These are phyloP conservation scores for Botryosphaeria dothidea DNA, from an alignment of 2,329 filamentous ascomycete species.

Conservation along the genomic window DNA sequence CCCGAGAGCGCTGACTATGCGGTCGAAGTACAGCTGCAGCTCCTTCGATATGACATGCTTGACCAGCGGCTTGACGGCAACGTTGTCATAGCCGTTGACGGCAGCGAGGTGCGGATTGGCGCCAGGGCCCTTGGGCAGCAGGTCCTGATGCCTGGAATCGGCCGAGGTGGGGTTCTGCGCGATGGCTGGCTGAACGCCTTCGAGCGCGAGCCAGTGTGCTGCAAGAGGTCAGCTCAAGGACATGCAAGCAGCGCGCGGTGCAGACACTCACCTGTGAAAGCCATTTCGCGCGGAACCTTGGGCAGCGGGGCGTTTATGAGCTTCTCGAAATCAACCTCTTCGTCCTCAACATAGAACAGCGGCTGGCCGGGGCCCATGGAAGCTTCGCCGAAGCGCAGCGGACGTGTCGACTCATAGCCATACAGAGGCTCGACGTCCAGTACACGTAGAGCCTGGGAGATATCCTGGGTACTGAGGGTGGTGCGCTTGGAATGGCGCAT, in stretches of 20 bases:
- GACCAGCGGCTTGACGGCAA: slow-evolving; percentile 83
- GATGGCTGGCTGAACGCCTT: slow-evolving; percentile 95
- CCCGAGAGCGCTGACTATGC: slow-evolving; percentile 84
- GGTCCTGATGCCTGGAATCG: slow-evolving; percentile 80
- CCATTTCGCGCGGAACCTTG: slow-evolving; percentile 90
- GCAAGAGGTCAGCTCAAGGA: slow-evolving; percentile 21
- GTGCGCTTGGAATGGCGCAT: slow-evolving; percentile 92
- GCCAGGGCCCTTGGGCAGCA: slow-evolving; percentile 85
- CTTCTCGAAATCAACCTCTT: slow-evolving; percentile 98
- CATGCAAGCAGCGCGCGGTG: not conserved
- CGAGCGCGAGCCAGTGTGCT: slow-evolving; percentile 97
- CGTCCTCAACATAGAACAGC: slow-evolving; percentile 95
- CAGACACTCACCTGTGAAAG: slow-evolving; percentile 71
- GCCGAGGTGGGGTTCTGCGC: slow-evolving; percentile 90
- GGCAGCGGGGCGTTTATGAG: slow-evolving; percentile 94
- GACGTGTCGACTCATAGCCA: slow-evolving; percentile 90
- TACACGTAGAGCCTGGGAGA: slow-evolving; percentile 79
- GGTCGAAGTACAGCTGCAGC: slow-evolving; percentile 94
- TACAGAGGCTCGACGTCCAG: slow-evolving; percentile 94
- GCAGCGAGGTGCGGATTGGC: slow-evolving; percentile 84
- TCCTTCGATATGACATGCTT: slow-evolving; percentile 97
- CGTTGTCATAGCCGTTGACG: slow-evolving; percentile 78
- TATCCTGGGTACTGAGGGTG: slow-evolving; percentile 83
- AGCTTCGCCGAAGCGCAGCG: slow-evolving; percentile 89
- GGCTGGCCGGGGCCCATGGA: slow-evolving; percentile 91